phyloP scores from a whole-genome alignment of 2,329 filamentous ascomycete species.

The Phialemonium atrogriseum region DNA sequence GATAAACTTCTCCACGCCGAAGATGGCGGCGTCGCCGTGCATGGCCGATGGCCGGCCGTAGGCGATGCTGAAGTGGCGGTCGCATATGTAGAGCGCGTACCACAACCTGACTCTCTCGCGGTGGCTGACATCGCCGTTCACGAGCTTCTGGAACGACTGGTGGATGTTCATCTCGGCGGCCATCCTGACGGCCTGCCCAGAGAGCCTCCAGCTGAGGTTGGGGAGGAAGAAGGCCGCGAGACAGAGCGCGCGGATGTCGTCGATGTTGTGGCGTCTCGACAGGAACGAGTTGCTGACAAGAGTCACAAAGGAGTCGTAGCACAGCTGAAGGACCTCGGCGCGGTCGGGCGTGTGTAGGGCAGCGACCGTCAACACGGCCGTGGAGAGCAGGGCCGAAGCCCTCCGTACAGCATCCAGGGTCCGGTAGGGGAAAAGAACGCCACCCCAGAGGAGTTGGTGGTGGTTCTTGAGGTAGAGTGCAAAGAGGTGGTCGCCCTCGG shows the following conservation, averaged over 20 bases:
- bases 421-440: background rate
- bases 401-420: slow-evolving; percentile 13
- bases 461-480: background rate
- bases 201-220: slow-evolving; percentile 53
- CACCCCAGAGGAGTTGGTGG: background rate
- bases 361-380: slow-evolving; percentile 49
- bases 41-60: slow-evolving; percentile 23
- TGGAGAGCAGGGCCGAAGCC: slow-evolving; percentile 46
- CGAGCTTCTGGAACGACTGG: slow-evolving; percentile 40
- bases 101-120: slow-evolving; percentile 49
- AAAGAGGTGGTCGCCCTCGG: background rate
- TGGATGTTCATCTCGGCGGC: slow-evolving; percentile 48
- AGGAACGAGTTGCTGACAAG: slow-evolving; percentile 50
- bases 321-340: slow-evolving; percentile 41
- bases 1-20: slow-evolving; percentile 18
- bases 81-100: slow-evolving; percentile 34
- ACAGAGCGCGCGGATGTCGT: slow-evolving; percentile 51
- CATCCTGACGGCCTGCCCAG: slow-evolving; percentile 48
- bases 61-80: slow-evolving; percentile 23
- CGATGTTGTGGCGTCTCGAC: slow-evolving; percentile 46
- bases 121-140: slow-evolving; percentile 36
- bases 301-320: slow-evolving; percentile 48
- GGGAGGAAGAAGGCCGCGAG: slow-evolving; percentile 57
- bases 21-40: slow-evolving; percentile 9
- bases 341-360: slow-evolving; percentile 50